Percentiles rank a stretch among this genome's conserved stretches.
phyloP scores from a whole-genome alignment of 345 rosid species.

The Aquilaria yunnanensis region DNA sequence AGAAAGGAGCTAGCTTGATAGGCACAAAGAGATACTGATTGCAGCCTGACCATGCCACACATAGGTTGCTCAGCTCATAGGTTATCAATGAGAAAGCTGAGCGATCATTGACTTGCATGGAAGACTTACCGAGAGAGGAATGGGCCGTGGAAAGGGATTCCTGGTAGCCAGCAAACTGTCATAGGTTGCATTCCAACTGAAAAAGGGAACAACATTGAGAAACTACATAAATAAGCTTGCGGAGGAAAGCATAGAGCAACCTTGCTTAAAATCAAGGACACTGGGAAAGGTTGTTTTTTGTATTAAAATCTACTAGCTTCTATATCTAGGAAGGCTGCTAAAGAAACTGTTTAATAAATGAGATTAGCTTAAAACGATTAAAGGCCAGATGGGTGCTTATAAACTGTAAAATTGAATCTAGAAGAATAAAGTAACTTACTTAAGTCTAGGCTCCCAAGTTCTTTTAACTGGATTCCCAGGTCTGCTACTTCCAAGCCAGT shows the following conservation, averaged over 20 bases:
- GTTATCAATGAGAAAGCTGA: not conserved
- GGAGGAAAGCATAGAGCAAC: not conserved
- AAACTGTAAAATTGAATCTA: not conserved
- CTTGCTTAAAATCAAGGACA: not conserved
- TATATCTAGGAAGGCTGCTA: too few relatives aligned
- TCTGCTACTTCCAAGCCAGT: conserved; percentile 46
- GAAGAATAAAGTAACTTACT: conserved; percentile 21
- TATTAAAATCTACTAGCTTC: too few relatives aligned
- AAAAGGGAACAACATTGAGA: not conserved
- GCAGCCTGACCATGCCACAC: too few relatives aligned
- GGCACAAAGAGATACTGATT: too few relatives aligned
- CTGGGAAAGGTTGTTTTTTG: not conserved
- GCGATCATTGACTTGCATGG: not conserved
- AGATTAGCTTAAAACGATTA: not conserved
- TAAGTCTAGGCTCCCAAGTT: conserved; percentile 34
- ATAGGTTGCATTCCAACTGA: conserved; percentile 50
- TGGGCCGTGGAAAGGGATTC: conserved; percentile 35
- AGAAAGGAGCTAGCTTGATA: too few relatives aligned
- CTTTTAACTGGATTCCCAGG: conserved; percentile 18
- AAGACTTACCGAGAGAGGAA: conserved; percentile 56
- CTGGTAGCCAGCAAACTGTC: conserved; percentile 47
- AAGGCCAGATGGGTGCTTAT: not conserved
- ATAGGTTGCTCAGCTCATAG: too few relatives aligned
- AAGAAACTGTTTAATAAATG: not conserved
- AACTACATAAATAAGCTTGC: not conserved